phyloP scores from a whole-genome alignment of 208 protist genomes.

The Trypanosoma boissoni region DNA sequence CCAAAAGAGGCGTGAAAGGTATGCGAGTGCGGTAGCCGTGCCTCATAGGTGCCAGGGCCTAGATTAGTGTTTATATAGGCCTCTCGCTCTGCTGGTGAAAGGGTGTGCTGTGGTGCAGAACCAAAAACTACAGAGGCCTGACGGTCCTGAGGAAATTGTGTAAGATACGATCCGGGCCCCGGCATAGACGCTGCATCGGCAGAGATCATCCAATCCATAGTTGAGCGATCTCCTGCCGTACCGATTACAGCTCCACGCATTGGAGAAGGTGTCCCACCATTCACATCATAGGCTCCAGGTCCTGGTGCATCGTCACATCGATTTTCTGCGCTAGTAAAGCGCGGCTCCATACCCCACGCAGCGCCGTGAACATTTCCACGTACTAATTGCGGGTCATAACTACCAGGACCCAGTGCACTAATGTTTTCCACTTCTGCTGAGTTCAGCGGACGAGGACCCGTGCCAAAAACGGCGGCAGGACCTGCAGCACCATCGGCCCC shows the following conservation, averaged over 20 bases:
- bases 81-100: constrained; percentile 16
- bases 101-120: constrained; percentile 13
- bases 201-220: constrained; percentile 12
- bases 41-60: constrained; percentile 54
- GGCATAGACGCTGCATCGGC: constrained; percentile 18
- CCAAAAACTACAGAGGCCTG: constrained; percentile 25
- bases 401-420: constrained; percentile 36
- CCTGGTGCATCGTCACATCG: constrained; percentile 22
- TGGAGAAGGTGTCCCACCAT: neutral
- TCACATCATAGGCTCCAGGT: constrained; percentile 51
- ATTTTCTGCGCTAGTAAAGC: constrained; percentile 11
- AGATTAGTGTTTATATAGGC: constrained; percentile 7
- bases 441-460: constrained; percentile 29
- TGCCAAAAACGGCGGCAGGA: constrained; percentile 27
- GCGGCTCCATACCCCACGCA: constrained; percentile 11
- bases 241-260: constrained; percentile 8
- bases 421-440: constrained; percentile 1
- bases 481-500: constrained; percentile 26
- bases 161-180: constrained; percentile 49
- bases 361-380: constrained; percentile 3
- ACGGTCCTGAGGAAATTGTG: constrained; percentile 20
- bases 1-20: constrained; percentile 25
- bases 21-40: constrained; percentile 7
- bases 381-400: constrained; percentile 33
- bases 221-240: constrained; percentile 9